Conservation (phyloP, 768 basidiomycete genomes). For the Russula ochroleuca region DNA sequence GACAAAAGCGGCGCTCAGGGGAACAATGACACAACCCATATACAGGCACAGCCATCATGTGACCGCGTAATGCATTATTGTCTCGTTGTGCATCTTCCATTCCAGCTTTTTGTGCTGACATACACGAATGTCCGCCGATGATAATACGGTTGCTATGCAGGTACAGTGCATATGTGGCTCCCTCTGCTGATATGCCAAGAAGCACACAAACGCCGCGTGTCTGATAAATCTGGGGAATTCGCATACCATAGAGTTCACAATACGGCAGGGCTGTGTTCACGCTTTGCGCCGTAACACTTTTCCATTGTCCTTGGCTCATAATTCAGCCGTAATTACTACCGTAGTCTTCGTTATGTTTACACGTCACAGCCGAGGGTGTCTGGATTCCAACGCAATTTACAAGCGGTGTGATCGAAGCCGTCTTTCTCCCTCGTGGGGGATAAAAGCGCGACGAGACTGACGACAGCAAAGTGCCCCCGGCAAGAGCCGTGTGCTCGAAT, state of each 20-base stretch:
- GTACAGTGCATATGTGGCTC: not conserved
- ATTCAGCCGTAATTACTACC: not conserved
- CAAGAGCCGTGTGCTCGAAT: not conserved
- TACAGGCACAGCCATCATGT: conserved; percentile 31
- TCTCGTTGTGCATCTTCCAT: not conserved
- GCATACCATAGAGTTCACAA: too few species aligned
- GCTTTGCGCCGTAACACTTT: not conserved
- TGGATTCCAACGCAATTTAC: not conserved
- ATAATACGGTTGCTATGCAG: conserved; percentile 8
- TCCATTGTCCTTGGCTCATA: not conserved
- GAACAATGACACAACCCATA: conserved; percentile 30
- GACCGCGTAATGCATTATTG: conserved; percentile 27
- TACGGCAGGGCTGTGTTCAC: not conserved
- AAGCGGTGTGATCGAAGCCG: not conserved
- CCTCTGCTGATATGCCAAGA: not conserved
- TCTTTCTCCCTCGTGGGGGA: conserved; percentile 4
- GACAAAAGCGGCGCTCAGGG: conserved; percentile 32
- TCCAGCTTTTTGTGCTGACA: conserved; percentile 12
- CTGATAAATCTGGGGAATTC: not conserved
- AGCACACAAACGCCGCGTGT: not conserved
- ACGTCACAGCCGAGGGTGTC: not conserved
- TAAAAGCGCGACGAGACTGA: not conserved
- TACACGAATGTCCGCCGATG: too few species aligned
- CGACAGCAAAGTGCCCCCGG: not conserved
- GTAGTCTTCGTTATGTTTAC: not conserved